Percentiles rank a stretch among this genome's conserved stretches.
Conservation (phyloP, 345 rosid genomes). For the Angophora floribunda region DNA sequence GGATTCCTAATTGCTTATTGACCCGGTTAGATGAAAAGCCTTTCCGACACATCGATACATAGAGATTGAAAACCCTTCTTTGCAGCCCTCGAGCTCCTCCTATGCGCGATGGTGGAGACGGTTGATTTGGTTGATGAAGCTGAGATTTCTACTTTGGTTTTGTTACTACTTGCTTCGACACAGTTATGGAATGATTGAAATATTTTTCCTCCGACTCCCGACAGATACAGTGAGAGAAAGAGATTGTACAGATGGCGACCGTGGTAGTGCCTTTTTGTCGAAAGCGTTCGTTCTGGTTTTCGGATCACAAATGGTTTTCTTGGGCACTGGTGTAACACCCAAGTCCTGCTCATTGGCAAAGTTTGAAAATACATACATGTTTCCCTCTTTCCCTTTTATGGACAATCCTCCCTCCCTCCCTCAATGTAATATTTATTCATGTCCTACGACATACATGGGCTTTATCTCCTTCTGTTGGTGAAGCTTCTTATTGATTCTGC, state of each 20-base stretch:
- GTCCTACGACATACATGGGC: not conserved
- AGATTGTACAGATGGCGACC: not conserved
- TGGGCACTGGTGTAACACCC: not conserved
- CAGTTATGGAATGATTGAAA: not conserved
- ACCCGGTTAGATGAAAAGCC: not conserved
- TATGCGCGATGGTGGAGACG: not conserved
- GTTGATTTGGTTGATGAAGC: not conserved
- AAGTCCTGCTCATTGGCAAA: not conserved
- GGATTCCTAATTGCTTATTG: not conserved
- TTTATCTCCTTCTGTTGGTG: not conserved
- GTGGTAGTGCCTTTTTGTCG: not conserved
- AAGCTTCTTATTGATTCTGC: not conserved
- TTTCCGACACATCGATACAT: not conserved
- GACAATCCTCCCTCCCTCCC: not conserved
- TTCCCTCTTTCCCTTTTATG: not conserved
- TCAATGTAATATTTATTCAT: not conserved
- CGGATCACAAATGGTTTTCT: not conserved
- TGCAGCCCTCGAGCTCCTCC: not conserved
- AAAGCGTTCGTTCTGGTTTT: not conserved
- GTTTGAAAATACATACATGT: not conserved
- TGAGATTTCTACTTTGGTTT: not conserved
- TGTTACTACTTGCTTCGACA: not conserved
- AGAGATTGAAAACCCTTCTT: not conserved
- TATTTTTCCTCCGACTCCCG: not conserved
- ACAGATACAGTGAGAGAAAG: not conserved